Base-by-base conservation (phyloP, 179 eudicot genomes). In the Drosera spatulata region DNA sequence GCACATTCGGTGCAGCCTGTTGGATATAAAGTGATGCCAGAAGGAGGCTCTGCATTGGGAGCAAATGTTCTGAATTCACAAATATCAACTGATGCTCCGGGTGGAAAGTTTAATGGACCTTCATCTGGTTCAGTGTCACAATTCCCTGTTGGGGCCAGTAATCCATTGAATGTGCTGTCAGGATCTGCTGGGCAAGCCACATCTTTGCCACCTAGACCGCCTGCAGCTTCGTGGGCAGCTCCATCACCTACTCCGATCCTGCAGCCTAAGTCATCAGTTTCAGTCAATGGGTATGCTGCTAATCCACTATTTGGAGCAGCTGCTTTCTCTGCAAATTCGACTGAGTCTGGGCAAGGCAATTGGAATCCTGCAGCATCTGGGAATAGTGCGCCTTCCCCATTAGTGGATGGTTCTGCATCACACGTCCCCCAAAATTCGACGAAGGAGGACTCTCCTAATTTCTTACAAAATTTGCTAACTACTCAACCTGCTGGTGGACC, bases 21-120 rank as follows among this genome's bases (percentile, higher is more conserved):
- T 73, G 69, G 69, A 50, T 65, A 68, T 78, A 87, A 71, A 59
- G 83, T 84, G 69, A 69, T 66, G 66, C 66, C 78, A 41, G 79
- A 70, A 13, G 74, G 71, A 61, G 70, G 79, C 67, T 37, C 63
- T 51, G 55, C 61, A 15, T 8, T 61, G 53, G 73, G 63, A 11
- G 38, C 64, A 66, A 71, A 60, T 37, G 37, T 64, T 50, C 56
- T 69, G 15, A 70, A 56, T 56, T 51, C 69, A 39, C 49, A 67
- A 45, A 59, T 53, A 22, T 47, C 53, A 48, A 66, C 50, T 66
- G 55, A 43, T 50, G 48, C 43, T 54, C 69, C 68, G 43, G 64
- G 57, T 50, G 64, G 64, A 55, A 71, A 56, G 45, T 48, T 51
- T 39, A 60, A 39, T 52, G 60, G 55, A 22, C 39, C 64, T 38